Conservation (phyloP, 495 filamentous ascomycete species). For the Elaphomyces granulatus region DNA sequence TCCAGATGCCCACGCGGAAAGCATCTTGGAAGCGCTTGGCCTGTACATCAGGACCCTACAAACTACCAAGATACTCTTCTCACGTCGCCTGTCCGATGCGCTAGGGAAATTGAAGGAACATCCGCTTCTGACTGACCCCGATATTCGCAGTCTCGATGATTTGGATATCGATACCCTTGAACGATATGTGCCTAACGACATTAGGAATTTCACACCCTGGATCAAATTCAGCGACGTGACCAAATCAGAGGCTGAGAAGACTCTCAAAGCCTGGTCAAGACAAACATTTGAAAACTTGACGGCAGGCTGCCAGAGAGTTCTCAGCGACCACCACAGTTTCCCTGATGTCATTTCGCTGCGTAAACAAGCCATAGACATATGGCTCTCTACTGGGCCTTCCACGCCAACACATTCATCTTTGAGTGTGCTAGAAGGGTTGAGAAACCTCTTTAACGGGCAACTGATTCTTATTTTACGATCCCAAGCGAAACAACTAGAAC, state of each 20-base stretch:
- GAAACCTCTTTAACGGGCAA: constrained; percentile 51
- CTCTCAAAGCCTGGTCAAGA: constrained; percentile 59
- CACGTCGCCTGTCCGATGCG: constrained; percentile 54
- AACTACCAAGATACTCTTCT: constrained; percentile 60
- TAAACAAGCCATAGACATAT: constrained; percentile 53
- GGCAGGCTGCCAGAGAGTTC: constrained; percentile 37
- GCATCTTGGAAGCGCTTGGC: constrained; percentile 46
- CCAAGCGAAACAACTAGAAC: constrained; percentile 41
- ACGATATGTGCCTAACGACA: constrained; percentile 70
- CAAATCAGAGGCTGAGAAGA: constrained; percentile 44
- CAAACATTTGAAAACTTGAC: constrained; percentile 52
- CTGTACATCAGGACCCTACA: constrained; percentile 66
- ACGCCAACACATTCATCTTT: constrained; percentile 34
- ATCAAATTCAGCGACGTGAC: constrained; percentile 72
- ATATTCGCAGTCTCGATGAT: constrained; percentile 48
- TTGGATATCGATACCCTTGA: constrained; percentile 70
- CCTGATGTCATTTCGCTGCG: constrained; percentile 52
- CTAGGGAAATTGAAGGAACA: constrained; percentile 52
- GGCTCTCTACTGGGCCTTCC: constrained; percentile 42
- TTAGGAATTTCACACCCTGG: constrained; percentile 78
- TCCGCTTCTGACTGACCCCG: constrained; percentile 53
- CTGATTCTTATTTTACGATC: constrained; percentile 43
- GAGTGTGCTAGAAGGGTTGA: constrained; percentile 50
- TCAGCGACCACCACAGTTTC: constrained; percentile 46
- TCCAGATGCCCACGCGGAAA: constrained; percentile 15